phyloP scores from a whole-genome alignment of 2,329 filamentous ascomycete genomes.

The Fusarium torreyae region DNA sequence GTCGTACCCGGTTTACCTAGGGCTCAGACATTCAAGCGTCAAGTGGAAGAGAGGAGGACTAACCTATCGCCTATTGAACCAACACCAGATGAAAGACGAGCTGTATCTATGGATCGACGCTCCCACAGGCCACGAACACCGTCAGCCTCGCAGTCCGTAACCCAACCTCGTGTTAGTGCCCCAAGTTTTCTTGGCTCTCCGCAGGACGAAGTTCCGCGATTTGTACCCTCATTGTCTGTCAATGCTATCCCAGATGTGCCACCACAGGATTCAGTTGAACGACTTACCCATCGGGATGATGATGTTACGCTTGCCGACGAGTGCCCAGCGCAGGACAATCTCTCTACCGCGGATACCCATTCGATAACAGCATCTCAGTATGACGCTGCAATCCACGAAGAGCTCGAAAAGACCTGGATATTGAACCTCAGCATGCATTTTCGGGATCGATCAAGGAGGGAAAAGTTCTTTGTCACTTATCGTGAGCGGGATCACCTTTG shows the following conservation, averaged over 20 bases:
- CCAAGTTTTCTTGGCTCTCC: conserved; percentile 59
- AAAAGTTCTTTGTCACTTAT: conserved; percentile 98
- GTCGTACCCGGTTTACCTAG: conserved; percentile 86
- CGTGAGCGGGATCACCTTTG: conserved; percentile 84
- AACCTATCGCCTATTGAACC: conserved; percentile 77
- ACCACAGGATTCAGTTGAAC: conserved; percentile 17
- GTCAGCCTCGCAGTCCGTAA: conserved; percentile 39
- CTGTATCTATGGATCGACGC: conserved; percentile 75
- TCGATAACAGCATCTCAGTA: conserved; percentile 69
- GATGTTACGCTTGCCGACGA: conserved; percentile 44
- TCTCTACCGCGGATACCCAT: conserved; percentile 59
- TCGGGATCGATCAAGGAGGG: conserved; percentile 89
- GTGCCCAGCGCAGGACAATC: conserved; percentile 49
- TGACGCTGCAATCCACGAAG: conserved; percentile 78
- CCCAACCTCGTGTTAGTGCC: conserved; percentile 63
- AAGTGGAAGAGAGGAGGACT: conserved; percentile 84
- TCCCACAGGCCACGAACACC: conserved; percentile 54
- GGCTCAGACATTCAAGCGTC: conserved; percentile 83
- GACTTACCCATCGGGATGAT: conserved; percentile 35
- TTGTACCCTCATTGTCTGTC: conserved; percentile 38
- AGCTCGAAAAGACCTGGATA: conserved; percentile 93
- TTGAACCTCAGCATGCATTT: conserved; percentile 99
- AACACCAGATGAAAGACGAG: conserved; percentile 77
- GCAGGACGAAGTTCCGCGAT: conserved; percentile 38
- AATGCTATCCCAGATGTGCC: conserved; percentile 31